phyloP scores from a whole-genome alignment of 176 grass and related monocot species.

The Raddia distichophylla region DNA sequence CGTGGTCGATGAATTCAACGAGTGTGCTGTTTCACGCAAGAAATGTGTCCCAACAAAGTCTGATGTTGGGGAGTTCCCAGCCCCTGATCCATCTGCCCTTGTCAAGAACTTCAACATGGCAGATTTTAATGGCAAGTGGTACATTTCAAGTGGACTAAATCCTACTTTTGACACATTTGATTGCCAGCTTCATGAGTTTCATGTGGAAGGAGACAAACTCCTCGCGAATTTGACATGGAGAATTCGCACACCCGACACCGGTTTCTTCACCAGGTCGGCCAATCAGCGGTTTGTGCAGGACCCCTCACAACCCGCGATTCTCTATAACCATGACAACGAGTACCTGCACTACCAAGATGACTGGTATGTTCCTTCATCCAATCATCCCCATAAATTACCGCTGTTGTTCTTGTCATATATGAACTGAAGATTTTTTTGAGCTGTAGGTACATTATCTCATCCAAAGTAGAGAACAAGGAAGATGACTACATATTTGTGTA shows the following conservation, averaged over 20 bases:
- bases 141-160: constrained; percentile 90
- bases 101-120: constrained; percentile 84
- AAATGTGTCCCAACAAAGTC: constrained; percentile 93
- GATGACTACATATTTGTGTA: constrained; percentile 96
- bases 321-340: constrained; percentile 97
- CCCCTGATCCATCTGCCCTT: constrained; percentile 65
- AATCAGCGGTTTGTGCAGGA: constrained; percentile 81
- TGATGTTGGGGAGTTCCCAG: constrained; percentile 79
- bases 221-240: constrained; percentile 81
- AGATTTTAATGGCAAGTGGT: constrained; percentile 96
- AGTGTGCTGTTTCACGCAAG: constrained; percentile 94
- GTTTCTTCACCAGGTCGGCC: constrained; percentile 78
- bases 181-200: constrained; percentile 95
- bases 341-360: constrained; percentile 98
- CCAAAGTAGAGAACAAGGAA: constrained; percentile 84
- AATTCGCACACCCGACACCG: constrained; percentile 68
- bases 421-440: constrained; percentile 21
- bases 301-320: constrained; percentile 62
- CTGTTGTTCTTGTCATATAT: neutral
- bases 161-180: constrained; percentile 91
- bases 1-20: constrained; percentile 93
- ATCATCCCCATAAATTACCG: neutral
- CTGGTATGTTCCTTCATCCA: constrained; percentile 59
- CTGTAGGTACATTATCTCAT: constrained; percentile 93
- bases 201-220: constrained; percentile 71